phyloP scores from a whole-genome alignment of 2,329 filamentous ascomycete species.

The Aspergillus neotritici region DNA sequence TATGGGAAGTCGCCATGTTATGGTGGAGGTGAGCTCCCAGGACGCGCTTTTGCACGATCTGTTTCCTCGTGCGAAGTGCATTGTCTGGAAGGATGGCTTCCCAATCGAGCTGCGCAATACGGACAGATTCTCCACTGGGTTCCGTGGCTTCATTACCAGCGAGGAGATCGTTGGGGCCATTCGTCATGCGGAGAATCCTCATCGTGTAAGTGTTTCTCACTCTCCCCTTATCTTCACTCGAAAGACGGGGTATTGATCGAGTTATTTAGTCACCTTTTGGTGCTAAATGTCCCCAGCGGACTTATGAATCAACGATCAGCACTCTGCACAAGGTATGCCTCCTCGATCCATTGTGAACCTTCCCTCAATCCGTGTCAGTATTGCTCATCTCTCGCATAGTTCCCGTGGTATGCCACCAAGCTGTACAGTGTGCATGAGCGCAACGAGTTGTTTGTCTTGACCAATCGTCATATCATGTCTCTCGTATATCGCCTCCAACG shows the following conservation, averaged over 20 bases:
- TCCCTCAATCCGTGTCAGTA: background rate
- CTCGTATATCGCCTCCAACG: conserved; percentile 59
- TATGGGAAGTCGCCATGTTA: conserved; percentile 45
- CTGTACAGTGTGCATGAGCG: conserved; percentile 46
- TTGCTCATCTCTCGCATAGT: conserved; percentile 30
- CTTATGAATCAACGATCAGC: conserved; percentile 49
- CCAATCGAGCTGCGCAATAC: conserved; percentile 30
- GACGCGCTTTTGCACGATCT: conserved; percentile 47
- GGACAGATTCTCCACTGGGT: conserved; percentile 46
- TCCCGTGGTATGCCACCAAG: conserved; percentile 45
- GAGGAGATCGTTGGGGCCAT: conserved; percentile 46
- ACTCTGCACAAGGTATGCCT: conserved; percentile 45
- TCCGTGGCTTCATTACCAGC: conserved; percentile 46
- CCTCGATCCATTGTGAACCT: background rate
- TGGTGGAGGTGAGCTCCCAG: conserved; percentile 43
- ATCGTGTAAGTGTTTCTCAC: conserved; percentile 39
- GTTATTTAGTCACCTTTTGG: conserved; percentile 43
- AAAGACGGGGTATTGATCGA: background rate
- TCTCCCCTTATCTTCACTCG: background rate
- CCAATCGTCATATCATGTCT: conserved; percentile 58
- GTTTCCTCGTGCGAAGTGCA: conserved; percentile 49
- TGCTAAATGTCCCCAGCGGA: conserved; percentile 46
- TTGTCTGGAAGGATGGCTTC: conserved; percentile 39
- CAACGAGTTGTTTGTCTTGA: conserved; percentile 40
- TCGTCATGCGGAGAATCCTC: conserved; percentile 46